These are phyloP conservation scores for Mycena venus DNA, from an alignment of 768 basidiomycete genomes.

Conservation along the genomic window DNA sequence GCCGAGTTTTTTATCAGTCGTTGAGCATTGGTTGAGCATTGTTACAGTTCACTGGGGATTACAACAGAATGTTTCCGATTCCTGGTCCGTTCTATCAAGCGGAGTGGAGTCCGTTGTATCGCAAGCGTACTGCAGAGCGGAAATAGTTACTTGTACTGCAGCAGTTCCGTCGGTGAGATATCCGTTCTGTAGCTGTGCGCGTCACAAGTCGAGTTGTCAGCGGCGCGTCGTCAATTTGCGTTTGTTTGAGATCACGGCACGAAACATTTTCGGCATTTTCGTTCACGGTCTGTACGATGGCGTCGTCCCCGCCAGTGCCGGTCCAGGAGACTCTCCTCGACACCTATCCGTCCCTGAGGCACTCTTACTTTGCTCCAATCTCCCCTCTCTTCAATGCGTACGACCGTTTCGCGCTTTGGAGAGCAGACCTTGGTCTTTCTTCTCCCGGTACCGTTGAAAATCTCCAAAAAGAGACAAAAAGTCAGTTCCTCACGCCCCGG, in stretches of 20 bases:
- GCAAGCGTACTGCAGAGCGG: conserved; percentile 6
- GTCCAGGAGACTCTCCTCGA: conserved; percentile 59
- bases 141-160: not conserved
- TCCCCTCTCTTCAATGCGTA: conserved; percentile 78
- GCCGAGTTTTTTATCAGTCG: too few species aligned
- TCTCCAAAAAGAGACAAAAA: conserved; percentile 92
- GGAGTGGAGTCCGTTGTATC: conserved; percentile 8
- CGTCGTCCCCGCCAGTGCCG: conserved; percentile 53
- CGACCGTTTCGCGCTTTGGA: conserved; percentile 84
- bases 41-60: too few species aligned
- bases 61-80: too few species aligned
- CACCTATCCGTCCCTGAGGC: conserved; percentile 38
- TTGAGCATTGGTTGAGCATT: too few species aligned
- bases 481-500: conserved; percentile 57
- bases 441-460: conserved; percentile 96
- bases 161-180: not conserved
- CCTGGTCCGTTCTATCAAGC: too few species aligned
- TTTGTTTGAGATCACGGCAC: not conserved
- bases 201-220: too few species aligned
- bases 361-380: conserved; percentile 37
- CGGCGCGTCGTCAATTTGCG: not conserved
- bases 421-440: conserved; percentile 83
- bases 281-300: conserved; percentile 50
- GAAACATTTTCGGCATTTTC: not conserved
- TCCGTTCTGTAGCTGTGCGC: not conserved